phyloP scores from a whole-genome alignment of 768 basidiomycete genomes.

The Leccinellum rugosiceps region DNA sequence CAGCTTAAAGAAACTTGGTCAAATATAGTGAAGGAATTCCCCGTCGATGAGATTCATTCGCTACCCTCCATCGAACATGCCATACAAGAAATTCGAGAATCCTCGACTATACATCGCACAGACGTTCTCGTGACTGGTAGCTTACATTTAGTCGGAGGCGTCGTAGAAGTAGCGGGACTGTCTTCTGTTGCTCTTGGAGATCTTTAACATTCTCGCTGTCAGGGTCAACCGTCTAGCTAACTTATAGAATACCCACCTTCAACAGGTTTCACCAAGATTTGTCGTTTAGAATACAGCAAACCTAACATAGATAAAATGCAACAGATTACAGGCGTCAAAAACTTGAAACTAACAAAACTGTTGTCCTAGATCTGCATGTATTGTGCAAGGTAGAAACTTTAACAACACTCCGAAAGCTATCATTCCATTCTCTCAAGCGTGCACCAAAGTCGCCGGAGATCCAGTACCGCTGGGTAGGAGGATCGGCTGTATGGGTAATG shows the following conservation, averaged over 20 bases:
- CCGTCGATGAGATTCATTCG: conserved; percentile 64
- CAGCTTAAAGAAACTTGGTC: conserved; percentile 76
- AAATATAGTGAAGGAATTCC: conserved; percentile 56
- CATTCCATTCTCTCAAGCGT: not conserved
- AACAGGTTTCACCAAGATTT: conserved; percentile 28
- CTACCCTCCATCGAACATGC: conserved; percentile 89
- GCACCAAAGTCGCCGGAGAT: not conserved
- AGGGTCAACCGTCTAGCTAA: conserved; percentile 4
- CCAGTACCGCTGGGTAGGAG: conserved; percentile 39
- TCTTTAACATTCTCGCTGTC: conserved; percentile 6
- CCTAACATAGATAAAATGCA: not conserved
- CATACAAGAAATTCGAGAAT: conserved; percentile 55
- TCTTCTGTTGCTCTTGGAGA: conserved; percentile 61
- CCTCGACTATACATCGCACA: conserved; percentile 32
- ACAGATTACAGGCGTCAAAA: not conserved
- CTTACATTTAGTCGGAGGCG: conserved; percentile 89
- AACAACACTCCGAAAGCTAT: not conserved
- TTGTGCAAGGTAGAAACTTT: not conserved
- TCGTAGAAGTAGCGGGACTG: conserved; percentile 87
- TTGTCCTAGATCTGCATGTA: not conserved
- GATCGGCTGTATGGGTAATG: conserved; percentile 71
- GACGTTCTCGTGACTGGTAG: conserved; percentile 90
- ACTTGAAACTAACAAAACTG: not conserved
- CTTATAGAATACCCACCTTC: conserved; percentile 29
- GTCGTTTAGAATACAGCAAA: not conserved